phyloP scores from a whole-genome alignment of 2,329 filamentous ascomycete genomes.

The Pleochaeta shiraiana region DNA sequence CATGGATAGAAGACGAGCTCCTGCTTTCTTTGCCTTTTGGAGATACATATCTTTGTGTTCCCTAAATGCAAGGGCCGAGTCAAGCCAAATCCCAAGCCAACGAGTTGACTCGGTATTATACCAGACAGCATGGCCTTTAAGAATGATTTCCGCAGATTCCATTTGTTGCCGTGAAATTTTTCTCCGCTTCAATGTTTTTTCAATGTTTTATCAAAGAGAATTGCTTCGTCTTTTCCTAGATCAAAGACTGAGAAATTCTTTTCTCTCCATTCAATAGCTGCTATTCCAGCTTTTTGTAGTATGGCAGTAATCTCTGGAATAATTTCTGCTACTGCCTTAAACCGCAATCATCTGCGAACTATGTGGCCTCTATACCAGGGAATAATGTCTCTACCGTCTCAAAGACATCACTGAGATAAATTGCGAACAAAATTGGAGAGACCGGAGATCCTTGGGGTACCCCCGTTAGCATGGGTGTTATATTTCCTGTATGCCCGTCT shows the following conservation, averaged over 20 bases:
- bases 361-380: neutral
- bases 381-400: neutral
- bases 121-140: neutral
- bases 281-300: neutral
- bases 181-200: no score
- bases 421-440: neutral
- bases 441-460: neutral
- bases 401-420: slow-evolving; percentile 2
- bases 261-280: neutral
- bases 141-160: neutral
- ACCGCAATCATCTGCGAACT: neutral
- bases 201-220: no score
- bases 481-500: neutral
- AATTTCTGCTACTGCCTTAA: neutral
- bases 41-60: neutral
- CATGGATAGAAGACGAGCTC: no score
- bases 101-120: neutral
- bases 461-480: neutral
- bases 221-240: neutral
- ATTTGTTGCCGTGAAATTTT: no score
- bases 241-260: neutral
- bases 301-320: neutral
- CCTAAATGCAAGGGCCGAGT: neutral
- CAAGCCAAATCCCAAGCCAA: neutral
- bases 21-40: neutral